Percentiles rank a stretch among this genome's conserved stretches.
These are phyloP conservation scores for Clavaria fumosa DNA, from an alignment of 768 basidiomycete genomes.

Conservation along the genomic window DNA sequence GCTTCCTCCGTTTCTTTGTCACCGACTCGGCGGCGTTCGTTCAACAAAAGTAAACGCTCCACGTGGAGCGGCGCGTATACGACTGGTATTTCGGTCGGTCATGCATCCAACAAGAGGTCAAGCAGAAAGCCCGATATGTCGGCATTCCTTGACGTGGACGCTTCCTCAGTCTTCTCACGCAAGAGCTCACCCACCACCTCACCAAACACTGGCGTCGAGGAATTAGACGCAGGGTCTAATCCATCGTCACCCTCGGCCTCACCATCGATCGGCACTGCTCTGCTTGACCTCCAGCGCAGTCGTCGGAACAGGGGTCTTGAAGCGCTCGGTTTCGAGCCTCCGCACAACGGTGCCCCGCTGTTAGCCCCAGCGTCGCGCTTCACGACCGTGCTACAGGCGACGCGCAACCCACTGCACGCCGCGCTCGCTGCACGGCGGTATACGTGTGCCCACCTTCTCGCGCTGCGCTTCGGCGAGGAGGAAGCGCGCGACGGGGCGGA, in stretches of 20 bases:
- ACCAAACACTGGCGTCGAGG: conserved; percentile 11
- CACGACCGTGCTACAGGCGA: conserved; percentile 44
- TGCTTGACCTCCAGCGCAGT: conserved; percentile 42
- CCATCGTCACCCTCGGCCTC: conserved; percentile 9
- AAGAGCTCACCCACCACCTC: conserved; percentile 15
- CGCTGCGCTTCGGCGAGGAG: conserved; percentile 57
- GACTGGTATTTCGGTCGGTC: conserved; percentile 31
- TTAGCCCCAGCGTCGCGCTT: conserved; percentile 40
- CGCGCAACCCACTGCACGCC: conserved; percentile 53
- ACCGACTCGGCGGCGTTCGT: conserved; percentile 17
- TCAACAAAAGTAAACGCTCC: conserved; percentile 34
- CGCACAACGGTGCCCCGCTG: conserved; percentile 12
- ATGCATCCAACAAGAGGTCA: too few species aligned
- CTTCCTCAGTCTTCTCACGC: conserved; percentile 32
- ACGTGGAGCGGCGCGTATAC: conserved; percentile 66
- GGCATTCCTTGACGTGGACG: too few species aligned
- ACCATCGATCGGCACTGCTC: conserved; percentile 42
- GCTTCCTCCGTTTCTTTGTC: conserved; percentile 12
- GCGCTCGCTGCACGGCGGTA: conserved; percentile 61
- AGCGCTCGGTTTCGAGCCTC: conserved; percentile 26
- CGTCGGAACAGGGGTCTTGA: conserved; percentile 36
- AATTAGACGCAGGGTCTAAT: conserved; percentile 18
- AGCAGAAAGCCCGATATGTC: too few species aligned
- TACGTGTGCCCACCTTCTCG: conserved; percentile 65
- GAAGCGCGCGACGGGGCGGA: too few species aligned